Conservation (phyloP, 2,329 filamentous ascomycete species). For the Fusarium sp. region DNA sequence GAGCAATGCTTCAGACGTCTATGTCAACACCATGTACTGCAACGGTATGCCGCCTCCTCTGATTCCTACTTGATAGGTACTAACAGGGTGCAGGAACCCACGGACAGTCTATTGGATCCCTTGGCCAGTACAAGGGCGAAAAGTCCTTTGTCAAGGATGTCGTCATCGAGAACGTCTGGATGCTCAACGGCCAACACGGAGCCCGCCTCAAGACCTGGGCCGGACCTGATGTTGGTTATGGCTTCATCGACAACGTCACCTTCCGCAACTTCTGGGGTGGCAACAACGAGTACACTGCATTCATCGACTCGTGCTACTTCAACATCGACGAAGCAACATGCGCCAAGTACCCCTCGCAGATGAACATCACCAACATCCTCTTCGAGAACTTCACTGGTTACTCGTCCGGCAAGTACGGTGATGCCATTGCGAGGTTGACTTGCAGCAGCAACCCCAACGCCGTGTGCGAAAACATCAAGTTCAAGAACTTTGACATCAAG, state of each 20-base stretch:
- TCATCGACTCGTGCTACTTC: constrained; percentile 44
- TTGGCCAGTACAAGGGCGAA: constrained; percentile 40
- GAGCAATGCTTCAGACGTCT: constrained; percentile 38
- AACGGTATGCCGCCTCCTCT: constrained; percentile 19
- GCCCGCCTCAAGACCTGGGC: constrained; percentile 44
- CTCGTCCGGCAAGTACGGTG: constrained; percentile 39
- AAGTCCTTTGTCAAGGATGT: constrained; percentile 41
- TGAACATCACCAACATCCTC: constrained; percentile 43
- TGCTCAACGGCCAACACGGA: constrained; percentile 41
- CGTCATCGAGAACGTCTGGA: constrained; percentile 43
- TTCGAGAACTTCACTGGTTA: constrained; percentile 44
- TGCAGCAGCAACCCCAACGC: constrained; percentile 39
- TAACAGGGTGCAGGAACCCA: constrained; percentile 19
- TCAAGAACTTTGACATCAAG: constrained; percentile 39
- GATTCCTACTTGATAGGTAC: rapidly evolving
- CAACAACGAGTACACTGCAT: constrained; percentile 40
- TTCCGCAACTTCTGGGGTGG: constrained; percentile 44
- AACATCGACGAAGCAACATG: constrained; percentile 34
- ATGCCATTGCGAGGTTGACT: constrained; percentile 35
- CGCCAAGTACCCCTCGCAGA: constrained; percentile 37
- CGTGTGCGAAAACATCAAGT: constrained; percentile 42
- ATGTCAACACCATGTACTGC: constrained; percentile 42
- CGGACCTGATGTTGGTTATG: constrained; percentile 37
- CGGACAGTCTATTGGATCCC: constrained; percentile 40
- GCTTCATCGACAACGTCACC: constrained; percentile 41